phyloP scores from a whole-genome alignment of 495 filamentous ascomycete species.

The Geopyxis carbonaria region DNA sequence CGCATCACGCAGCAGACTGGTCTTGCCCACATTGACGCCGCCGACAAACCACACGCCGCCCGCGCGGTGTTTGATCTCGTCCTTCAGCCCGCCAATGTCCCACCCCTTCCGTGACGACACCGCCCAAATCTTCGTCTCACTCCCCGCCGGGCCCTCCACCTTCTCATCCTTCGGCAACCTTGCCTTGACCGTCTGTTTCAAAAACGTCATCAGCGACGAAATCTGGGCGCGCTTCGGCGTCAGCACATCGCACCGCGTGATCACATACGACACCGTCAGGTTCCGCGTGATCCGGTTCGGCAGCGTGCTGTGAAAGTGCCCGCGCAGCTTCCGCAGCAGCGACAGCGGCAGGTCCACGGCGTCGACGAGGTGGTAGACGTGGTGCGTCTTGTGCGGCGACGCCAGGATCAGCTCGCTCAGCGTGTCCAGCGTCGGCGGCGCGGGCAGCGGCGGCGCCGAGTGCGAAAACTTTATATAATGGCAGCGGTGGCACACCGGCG shows the following conservation, averaged over 20 bases:
- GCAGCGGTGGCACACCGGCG: conserved; percentile 68
- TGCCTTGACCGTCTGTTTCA: conserved; percentile 54
- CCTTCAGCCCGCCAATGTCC: conserved; percentile 18
- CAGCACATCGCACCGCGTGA: conserved; percentile 75
- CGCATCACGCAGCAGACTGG: conserved; percentile 50
- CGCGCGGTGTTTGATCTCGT: conserved; percentile 32
- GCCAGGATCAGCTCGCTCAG: conserved; percentile 67
- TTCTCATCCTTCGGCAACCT: conserved; percentile 43
- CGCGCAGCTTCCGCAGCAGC: conserved; percentile 48
- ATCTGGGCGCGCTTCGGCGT: conserved; percentile 65
- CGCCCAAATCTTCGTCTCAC: conserved; percentile 9
- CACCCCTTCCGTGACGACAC: conserved; percentile 19
- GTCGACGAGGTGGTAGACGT: conserved; percentile 94
- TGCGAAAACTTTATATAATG: conserved; percentile 69
- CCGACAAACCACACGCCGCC: conserved; percentile 95
- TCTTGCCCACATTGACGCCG: conserved; percentile 96
- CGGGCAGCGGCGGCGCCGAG: conserved; percentile 12
- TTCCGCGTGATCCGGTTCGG: conserved; percentile 25
- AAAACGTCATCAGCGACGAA: conserved; percentile 63
- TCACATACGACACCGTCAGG: conserved; percentile 65
- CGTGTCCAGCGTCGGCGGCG: conserved; percentile 49
- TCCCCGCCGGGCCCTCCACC: conserved; percentile 18
- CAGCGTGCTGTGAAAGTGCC: conserved; percentile 19
- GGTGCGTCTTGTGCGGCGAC: conserved; percentile 72
- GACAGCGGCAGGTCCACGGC: conserved; percentile 95